These are phyloP conservation scores for Penicillium cataractarum DNA, from an alignment of 495 filamentous ascomycete species.

Conservation along the genomic window DNA sequence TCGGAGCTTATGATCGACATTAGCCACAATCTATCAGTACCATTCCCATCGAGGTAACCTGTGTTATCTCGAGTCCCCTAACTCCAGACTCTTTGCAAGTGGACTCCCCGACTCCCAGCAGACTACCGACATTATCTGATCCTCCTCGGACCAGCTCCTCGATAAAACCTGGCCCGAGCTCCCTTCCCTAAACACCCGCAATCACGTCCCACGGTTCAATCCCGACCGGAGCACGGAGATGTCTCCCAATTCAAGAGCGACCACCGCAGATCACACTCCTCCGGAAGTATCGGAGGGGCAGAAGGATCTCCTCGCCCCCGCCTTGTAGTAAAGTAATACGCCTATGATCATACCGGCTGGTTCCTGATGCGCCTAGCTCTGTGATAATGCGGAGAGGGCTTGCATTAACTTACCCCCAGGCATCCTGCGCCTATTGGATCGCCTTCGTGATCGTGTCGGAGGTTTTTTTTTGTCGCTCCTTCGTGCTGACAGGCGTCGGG, in stretches of 20 bases:
- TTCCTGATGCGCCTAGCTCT: constrained; percentile 5
- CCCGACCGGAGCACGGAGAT: constrained; percentile 18
- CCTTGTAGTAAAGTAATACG: background rate
- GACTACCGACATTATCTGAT: constrained; percentile 4
- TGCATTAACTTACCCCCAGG: constrained; percentile 20
- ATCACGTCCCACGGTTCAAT: constrained; percentile 19
- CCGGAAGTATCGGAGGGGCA: constrained; percentile 5
- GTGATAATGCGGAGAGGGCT: constrained; percentile 34
- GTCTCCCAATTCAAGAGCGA: constrained; percentile 20
- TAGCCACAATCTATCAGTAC: background rate
- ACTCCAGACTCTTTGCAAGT: too few relatives aligned
- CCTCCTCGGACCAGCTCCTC: background rate
- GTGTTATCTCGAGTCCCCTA: background rate
- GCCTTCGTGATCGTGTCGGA: constrained; percentile 12
- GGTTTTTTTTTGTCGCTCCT: constrained; percentile 12
- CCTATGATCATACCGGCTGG: background rate
- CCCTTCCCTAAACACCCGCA: constrained; percentile 4
- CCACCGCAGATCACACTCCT: constrained; percentile 24
- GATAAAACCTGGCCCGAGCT: constrained; percentile 7
- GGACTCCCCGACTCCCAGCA: too few relatives aligned
- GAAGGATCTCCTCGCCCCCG: background rate
- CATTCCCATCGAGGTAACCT: background rate
- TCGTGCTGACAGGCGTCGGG: background rate
- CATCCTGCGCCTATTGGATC: constrained; percentile 18
- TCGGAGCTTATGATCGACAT: background rate